A percentile compares a stretch with the other conserved stretches of the same genome.
Conservation (phyloP, 140 eudicot genomes). For the Stevia rebaudiana region DNA sequence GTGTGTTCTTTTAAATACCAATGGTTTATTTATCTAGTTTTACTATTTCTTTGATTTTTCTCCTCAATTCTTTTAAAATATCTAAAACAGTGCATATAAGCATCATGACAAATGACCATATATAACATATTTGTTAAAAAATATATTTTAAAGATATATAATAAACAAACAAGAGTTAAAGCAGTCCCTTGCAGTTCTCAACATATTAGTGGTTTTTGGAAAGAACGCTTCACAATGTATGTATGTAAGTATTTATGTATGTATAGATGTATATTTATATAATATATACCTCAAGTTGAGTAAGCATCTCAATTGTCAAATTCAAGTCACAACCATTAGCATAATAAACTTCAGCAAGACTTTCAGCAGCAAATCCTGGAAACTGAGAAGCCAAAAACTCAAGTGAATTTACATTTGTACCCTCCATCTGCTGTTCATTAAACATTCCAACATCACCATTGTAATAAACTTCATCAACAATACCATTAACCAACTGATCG, state of each 20-base stretch:
- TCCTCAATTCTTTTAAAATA: no score
- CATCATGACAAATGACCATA: no score
- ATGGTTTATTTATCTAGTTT: no score
- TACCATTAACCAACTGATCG: slow-evolving; percentile 41
- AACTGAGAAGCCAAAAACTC: slow-evolving; percentile 84
- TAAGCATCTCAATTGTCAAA: slow-evolving; percentile 85
- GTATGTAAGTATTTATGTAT: background rate
- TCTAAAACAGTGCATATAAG: no score
- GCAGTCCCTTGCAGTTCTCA: no score
- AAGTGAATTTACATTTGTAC: slow-evolving; percentile 51
- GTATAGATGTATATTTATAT: background rate
- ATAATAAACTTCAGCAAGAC: slow-evolving; percentile 84
- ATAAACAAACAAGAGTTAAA: no score
- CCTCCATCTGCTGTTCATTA: slow-evolving; percentile 45
- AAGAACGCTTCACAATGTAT: no score
- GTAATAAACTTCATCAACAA: slow-evolving; percentile 40
- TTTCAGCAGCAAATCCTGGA: slow-evolving; percentile 90
- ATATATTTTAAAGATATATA: no score
- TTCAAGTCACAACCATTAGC: slow-evolving; percentile 85
- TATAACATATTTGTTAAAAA: no score
- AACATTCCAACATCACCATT: slow-evolving; percentile 45
- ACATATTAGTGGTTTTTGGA: no score
- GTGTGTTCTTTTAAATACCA: no score
- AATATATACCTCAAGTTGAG: slow-evolving; percentile 86
- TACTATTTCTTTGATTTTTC: no score